Percentiles rank a stretch among this genome's conserved stretches.
Evolutionary conservation across 192 early-diverging fungal genomes (phyloP).

Genomic region (Endogone sp.): DNA sequence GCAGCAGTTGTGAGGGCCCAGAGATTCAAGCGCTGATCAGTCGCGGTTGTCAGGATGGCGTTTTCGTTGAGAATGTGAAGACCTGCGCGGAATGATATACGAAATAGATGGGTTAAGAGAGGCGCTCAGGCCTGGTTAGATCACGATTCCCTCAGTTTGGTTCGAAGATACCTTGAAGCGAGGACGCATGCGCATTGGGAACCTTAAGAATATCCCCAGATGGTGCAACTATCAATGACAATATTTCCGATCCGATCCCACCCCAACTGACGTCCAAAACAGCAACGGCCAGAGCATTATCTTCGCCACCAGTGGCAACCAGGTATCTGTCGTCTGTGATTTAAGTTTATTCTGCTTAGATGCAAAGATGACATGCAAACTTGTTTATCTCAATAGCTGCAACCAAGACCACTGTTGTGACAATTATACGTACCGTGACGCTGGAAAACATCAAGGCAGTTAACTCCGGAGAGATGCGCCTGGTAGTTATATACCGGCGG

Average conservation of each 20-base stretch:
- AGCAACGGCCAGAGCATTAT: conserved; percentile 50
- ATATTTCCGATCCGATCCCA: neutral
- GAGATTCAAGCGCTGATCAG: conserved; percentile 66
- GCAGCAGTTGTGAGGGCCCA: conserved; percentile 30
- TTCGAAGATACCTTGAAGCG: conserved; percentile 52
- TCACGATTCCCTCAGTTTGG: too few species aligned
- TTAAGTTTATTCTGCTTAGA: neutral
- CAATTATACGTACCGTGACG: conserved; percentile 6
- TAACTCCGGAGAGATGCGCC: conserved; percentile 67
- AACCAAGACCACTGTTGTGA: too few species aligned
- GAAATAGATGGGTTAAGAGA: neutral
- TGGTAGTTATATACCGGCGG: conserved; percentile 26
- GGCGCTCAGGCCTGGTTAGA: conserved; percentile 1
- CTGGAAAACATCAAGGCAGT: conserved; percentile 48
- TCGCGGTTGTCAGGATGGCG: conserved; percentile 47
- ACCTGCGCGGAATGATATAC: conserved; percentile 26
- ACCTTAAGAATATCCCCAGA: conserved; percentile 9
- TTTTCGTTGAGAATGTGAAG: conserved; percentile 30
- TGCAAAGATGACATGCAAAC: too few species aligned
- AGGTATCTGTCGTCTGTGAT: conserved; percentile 12
- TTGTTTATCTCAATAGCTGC: too few species aligned
- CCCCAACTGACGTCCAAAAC: conserved; percentile 19
- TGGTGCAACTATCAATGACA: neutral
- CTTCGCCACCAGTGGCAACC: conserved; percentile 74
- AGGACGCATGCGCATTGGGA: conserved; percentile 59